Conservation (phyloP, 306 rosid species). For the Quercus gilva region DNA sequence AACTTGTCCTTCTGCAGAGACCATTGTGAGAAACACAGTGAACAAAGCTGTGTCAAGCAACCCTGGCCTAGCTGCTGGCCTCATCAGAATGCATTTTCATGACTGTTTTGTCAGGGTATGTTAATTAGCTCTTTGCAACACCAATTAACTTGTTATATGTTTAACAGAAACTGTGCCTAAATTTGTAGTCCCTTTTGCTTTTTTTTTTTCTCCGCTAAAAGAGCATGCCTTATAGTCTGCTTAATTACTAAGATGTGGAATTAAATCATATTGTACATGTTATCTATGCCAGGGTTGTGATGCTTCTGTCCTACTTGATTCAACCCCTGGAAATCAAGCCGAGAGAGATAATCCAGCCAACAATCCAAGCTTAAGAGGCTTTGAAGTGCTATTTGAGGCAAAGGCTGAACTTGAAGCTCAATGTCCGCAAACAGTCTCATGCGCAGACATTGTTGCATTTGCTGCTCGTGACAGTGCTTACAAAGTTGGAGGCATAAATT, state of each 20-base stretch:
- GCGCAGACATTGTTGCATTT: conserved; percentile 42
- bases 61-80: no score
- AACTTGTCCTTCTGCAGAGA: neutral
- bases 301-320: conserved; percentile 34
- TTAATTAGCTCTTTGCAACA: no score
- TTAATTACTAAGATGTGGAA: neutral
- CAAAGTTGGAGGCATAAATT: neutral
- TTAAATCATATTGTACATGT: neutral
- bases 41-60: no score
- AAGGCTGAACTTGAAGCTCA: conserved; percentile 31
- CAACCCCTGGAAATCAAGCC: conserved; percentile 23
- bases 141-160: no score
- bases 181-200: neutral
- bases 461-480: conserved; percentile 34
- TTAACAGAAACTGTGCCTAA: no score
- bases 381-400: conserved; percentile 34
- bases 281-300: conserved; percentile 35
- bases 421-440: conserved; percentile 38
- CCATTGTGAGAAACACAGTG: no score
- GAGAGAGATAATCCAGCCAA: conserved; percentile 33
- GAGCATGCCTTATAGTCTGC: no score
- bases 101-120: conserved; percentile 24
- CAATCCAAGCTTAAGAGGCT: conserved; percentile 39
- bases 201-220: no score
- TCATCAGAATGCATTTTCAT: no score